Percentiles rank a stretch among this genome's conserved stretches.
Conservation (phyloP, 2,329 filamentous ascomycete species). For the Fusarium tupiense region DNA sequence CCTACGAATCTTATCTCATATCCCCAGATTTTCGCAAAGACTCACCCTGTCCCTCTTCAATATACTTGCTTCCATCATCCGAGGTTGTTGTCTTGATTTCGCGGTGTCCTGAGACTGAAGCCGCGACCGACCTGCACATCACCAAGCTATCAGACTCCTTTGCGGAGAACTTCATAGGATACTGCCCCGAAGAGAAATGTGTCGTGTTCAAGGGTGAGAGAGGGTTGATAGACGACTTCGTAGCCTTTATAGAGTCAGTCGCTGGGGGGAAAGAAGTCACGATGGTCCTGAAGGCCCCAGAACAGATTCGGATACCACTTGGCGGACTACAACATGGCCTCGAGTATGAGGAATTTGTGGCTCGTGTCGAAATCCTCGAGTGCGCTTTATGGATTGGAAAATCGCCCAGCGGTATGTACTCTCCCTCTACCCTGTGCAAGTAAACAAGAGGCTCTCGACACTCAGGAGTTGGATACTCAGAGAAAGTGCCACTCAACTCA, state of each 20-base stretch:
- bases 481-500: not conserved
- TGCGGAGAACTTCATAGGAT: conserved; percentile 41
- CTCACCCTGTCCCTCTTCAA: not conserved
- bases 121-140: conserved; percentile 20
- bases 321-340: conserved; percentile 35
- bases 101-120: conserved; percentile 5
- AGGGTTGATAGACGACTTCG: conserved; percentile 30
- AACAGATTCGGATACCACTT: conserved; percentile 29
- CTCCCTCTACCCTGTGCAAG: not conserved
- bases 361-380: conserved; percentile 41
- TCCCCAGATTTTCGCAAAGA: not conserved
- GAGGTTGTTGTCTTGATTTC: conserved; percentile 21
- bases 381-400: conserved; percentile 38
- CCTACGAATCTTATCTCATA: conserved; percentile 28
- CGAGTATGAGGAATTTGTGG: conserved; percentile 35
- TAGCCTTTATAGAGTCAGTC: conserved; percentile 24
- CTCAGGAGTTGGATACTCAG: not conserved
- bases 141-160: conserved; percentile 16
- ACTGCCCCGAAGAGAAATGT: conserved; percentile 23
- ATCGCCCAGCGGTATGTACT: conserved; percentile 15
- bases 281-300: conserved; percentile 23
- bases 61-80: conserved; percentile 22
- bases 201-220: conserved; percentile 38
- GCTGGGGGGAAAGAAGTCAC: conserved; percentile 1
- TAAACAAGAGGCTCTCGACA: not conserved